Base-by-base conservation (phyloP, 371 early-diverging fungal species). In the Saksenaea oblongispora region DNA sequence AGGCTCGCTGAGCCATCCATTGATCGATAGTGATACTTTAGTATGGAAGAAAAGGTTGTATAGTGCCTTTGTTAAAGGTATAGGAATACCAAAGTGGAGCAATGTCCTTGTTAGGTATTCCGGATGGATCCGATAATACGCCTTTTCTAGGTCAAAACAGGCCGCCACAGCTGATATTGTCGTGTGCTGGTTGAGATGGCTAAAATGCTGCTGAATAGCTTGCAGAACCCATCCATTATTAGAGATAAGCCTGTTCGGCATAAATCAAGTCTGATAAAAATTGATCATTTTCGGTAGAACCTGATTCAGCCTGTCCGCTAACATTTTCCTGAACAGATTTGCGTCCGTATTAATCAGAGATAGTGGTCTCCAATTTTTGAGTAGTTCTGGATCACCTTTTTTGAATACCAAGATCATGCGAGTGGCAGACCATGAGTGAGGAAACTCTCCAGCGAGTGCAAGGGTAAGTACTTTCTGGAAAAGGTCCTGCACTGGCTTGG, bases 221-320 rank as follows among this genome's bases (percentile, higher is more conserved):
- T 54, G 9, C 5, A 56, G 10, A 10, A 44, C 15, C 61, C 42
- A 34, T 5, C 66, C 63, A 54, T 70, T 62, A 27, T 70, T 63
- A 2, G 63, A 44, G 24, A 70, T 65, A 1, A 65, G 42, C 0
- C 63, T 56, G n/a, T 54, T 10, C 11, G 34, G 55, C 3, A 70
- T 3, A 11, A 62, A 62, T 14, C 63, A 56, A 3, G 56, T 37
- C 9, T 62, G 63, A 31, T 42, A 36, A 5, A 42, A 27, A 31
- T 56, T 17, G 63, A 62, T 62, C 5, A 62, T 11, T 10, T 36
- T 26, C 10, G 3, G 59, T 17, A 58, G 8, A 1, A 26, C 42
- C 9, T 34, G 2, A 24, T 58, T 58, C 5, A 58, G 37, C 7
- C 59, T 4, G 47, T 59, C 28, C 24, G 42, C 28, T 3, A 62